These are phyloP conservation scores for Psophocarpus tetragonolobus DNA, from an alignment of 306 rosid genomes.

Conservation along the genomic window DNA sequence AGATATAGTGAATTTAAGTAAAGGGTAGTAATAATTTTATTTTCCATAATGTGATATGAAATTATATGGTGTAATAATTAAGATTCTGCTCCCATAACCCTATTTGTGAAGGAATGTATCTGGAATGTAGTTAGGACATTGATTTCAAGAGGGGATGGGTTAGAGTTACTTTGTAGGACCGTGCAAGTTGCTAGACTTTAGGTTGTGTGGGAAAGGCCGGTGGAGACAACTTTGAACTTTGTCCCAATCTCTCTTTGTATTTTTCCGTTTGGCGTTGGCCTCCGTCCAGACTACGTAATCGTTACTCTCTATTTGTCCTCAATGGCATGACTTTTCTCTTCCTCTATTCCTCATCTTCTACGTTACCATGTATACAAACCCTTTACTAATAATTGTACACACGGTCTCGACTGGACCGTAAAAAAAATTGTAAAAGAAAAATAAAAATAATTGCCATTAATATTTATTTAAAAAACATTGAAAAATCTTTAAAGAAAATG, in stretches of 20 bases:
- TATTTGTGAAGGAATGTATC: slow-evolving; percentile 18
- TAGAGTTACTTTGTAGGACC: slow-evolving; percentile 30
- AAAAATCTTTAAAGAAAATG: no score
- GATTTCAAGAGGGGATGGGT: slow-evolving; percentile 34
- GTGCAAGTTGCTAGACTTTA: slow-evolving; percentile 49
- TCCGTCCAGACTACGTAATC: slow-evolving; percentile 26
- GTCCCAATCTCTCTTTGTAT: slow-evolving; percentile 4
- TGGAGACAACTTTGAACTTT: slow-evolving; percentile 33
- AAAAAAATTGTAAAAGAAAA: no score
- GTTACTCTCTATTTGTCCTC: neutral
- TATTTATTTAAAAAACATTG: no score
- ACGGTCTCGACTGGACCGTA: no score
- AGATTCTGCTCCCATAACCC: slow-evolving; percentile 21
- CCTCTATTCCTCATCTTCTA: neutral
- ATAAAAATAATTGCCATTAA: no score
- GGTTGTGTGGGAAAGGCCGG: neutral
- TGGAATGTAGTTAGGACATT: slow-evolving; percentile 30
- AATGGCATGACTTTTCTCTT: neutral
- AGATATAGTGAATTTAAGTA: neutral
- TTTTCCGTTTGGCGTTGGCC: neutral
- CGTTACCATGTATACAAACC: no score
- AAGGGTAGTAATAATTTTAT: neutral
- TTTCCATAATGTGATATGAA: neutral
- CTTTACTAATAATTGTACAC: no score
- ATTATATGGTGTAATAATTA: slow-evolving; percentile 13